Evolutionary conservation across 371 early-diverging fungal genomes (phyloP), one percentile per base, ranked within the genome.

Genomic region (Parasitella parasitica): DNA sequence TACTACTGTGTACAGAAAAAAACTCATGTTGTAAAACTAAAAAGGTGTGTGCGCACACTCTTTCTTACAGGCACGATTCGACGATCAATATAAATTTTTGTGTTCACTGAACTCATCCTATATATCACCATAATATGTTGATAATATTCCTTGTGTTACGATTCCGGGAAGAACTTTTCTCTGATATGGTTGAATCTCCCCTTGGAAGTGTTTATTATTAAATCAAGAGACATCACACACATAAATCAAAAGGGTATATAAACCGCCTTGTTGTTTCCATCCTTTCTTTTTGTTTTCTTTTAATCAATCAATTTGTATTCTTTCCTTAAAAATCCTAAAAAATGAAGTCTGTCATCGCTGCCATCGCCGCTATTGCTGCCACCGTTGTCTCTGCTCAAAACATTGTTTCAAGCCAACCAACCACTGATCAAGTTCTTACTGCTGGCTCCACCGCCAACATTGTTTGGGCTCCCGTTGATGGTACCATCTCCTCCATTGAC

Each of bases 381-480:
- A 37, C 72, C 35, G 61, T 62, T 37, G 75, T 68, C 51, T 69
- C 75, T 64, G 75, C 75, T 53, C 67, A 71, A 50, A 56, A 22
- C 9, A 58, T 54, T 49, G 32, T 35, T 22, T 64, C 71, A 37
- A 59, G 77, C 57, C 54, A 70, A 36, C 77, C 78, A 55, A 54
- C 73, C 12, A n/a, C 38, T 4, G 71, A 73, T 26, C 69, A 75
- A 54, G 65, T 64, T 30, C 61, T 63, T 55, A 70, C 63, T 54
- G 81, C 78, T 54, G 81, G 81, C 59, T 7, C 59, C 20, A 38
- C 62, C 32, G 68, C 71, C 51, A 50, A 61, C 49, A 76, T 80
- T 56, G 66, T 61, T 48, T 80, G 81, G 81, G 24, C 53, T 38
- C 60, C 66, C 37, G 58, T 57, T 37, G 61, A 72, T 39, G 71